phyloP scores from a whole-genome alignment of 1,284 basidiomycete genomes.

The Fistulinella cinereoalba region DNA sequence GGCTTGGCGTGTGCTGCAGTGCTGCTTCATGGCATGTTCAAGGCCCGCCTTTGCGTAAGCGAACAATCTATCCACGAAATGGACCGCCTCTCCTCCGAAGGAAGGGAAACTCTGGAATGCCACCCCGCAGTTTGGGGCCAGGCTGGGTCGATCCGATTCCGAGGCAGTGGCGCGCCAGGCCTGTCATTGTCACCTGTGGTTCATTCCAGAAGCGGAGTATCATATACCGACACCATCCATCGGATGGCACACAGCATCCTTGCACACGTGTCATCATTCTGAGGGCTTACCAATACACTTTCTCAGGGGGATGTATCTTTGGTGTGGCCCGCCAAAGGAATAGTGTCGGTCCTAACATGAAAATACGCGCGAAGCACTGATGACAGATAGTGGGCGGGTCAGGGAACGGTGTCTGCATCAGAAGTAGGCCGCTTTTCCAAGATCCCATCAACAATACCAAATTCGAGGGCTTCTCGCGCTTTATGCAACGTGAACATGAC shows the following conservation, averaged over 20 bases:
- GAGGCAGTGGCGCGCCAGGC: slow-evolving; percentile 14
- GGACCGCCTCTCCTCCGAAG: not conserved
- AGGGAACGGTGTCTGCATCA: slow-evolving; percentile 33
- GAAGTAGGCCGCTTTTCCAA: slow-evolving; percentile 66
- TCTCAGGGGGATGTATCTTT: slow-evolving; percentile 10
- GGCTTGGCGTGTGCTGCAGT: slow-evolving; percentile 9
- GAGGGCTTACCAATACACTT: slow-evolving; percentile 15
- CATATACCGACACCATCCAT: slow-evolving; percentile 19
- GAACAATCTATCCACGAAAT: slow-evolving; percentile 17
- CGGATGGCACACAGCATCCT: slow-evolving; percentile 11
- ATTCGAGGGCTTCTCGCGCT: slow-evolving; percentile 84
- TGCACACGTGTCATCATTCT: slow-evolving; percentile 24
- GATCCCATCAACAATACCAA: slow-evolving; percentile 90
- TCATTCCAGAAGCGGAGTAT: slow-evolving; percentile 28
- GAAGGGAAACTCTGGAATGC: slow-evolving; percentile 15
- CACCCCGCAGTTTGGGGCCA: slow-evolving; percentile 33
- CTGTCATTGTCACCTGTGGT: no score
- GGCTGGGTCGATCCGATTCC: slow-evolving; percentile 27
- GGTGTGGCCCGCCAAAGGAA: slow-evolving; percentile 6
- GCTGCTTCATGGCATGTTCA: slow-evolving; percentile 11
- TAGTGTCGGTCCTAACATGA: not conserved
- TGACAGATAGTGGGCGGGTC: slow-evolving; percentile 9
- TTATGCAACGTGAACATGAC: slow-evolving; percentile 22
- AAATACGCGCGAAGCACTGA: slow-evolving; percentile 11
- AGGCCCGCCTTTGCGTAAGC: slow-evolving; percentile 16